Evolutionary conservation across 1,284 basidiomycete genomes (phyloP).

Genomic region (Porogramme epimiltina): DNA sequence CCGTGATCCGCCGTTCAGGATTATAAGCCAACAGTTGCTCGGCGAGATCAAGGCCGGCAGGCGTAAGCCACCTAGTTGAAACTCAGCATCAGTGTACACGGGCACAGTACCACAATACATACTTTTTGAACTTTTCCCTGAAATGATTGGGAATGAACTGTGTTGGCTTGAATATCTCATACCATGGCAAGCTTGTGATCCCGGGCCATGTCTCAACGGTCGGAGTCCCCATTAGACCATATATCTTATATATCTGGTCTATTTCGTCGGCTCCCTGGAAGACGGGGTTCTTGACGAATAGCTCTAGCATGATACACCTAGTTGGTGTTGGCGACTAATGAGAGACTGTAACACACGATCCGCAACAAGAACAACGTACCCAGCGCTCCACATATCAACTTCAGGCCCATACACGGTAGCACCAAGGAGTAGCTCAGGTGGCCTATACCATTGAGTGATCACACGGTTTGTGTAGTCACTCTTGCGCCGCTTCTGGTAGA

Average conservation of each 20-base stretch:
- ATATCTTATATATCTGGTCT: slow-evolving; percentile 93
- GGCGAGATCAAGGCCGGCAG: slow-evolving; percentile 84
- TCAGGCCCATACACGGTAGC: slow-evolving; percentile 97
- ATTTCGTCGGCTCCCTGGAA: slow-evolving; percentile 98
- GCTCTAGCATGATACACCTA: slow-evolving; percentile 97
- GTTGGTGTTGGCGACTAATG: background rate
- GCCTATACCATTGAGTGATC: slow-evolving; percentile 98
- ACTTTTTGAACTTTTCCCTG: slow-evolving; percentile 81
- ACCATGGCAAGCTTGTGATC: slow-evolving; percentile 90
- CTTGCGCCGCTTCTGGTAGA: slow-evolving; percentile 88
- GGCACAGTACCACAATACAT: slow-evolving; percentile 27
- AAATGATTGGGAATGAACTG: slow-evolving; percentile 74
- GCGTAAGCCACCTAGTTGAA: slow-evolving; percentile 72
- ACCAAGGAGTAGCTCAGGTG: slow-evolving; percentile 94
- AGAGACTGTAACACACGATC: background rate
- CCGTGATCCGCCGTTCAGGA: slow-evolving; percentile 77
- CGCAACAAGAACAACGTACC: slow-evolving; percentile 63
- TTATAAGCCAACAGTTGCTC: slow-evolving; percentile 84
- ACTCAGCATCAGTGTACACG: background rate
- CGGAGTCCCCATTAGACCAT: slow-evolving; percentile 90
- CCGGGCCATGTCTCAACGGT: slow-evolving; percentile 82
- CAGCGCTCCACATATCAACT: slow-evolving; percentile 99
- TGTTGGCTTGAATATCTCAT: slow-evolving; percentile 93
- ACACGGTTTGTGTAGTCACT: slow-evolving; percentile 99
- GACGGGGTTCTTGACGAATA: slow-evolving; percentile 92